phyloP scores from a whole-genome alignment of 305 asterid genomes.

The Andrographis paniculata region DNA sequence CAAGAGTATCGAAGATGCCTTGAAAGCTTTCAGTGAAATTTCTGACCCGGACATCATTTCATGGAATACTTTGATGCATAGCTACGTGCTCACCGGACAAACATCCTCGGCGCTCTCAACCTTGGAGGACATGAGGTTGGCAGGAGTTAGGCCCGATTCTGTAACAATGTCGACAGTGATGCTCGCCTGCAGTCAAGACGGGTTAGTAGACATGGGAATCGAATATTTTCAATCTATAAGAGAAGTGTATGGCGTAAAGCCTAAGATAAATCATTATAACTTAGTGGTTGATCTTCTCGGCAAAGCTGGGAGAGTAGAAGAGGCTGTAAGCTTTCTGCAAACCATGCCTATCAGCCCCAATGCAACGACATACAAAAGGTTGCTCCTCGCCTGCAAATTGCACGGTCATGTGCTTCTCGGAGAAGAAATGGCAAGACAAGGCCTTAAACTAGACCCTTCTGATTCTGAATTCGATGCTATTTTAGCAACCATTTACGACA shows the following conservation, averaged over 20 bases:
- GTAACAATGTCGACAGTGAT: slow-evolving; percentile 24
- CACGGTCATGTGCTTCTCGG: slow-evolving; percentile 25
- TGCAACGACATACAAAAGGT: slow-evolving; percentile 19
- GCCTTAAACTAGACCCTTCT: slow-evolving; percentile 23
- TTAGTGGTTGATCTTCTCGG: slow-evolving; percentile 29
- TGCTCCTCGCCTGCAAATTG: slow-evolving; percentile 25
- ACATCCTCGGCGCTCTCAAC: slow-evolving; percentile 18
- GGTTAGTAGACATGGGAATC: slow-evolving; percentile 26
- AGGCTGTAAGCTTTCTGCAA: slow-evolving; percentile 18
- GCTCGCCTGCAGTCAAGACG: slow-evolving; percentile 19
- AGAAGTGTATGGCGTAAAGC: slow-evolving; percentile 17
- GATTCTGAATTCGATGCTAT: not conserved
- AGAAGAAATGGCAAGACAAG: slow-evolving; percentile 24
- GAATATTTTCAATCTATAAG: slow-evolving; percentile 23
- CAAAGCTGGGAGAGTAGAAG: slow-evolving; percentile 26
- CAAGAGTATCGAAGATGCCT: slow-evolving; percentile 16
- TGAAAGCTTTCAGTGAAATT: slow-evolving; percentile 23
- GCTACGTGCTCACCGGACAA: slow-evolving; percentile 17
- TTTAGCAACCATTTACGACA: not conserved
- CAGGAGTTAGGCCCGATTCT: slow-evolving; percentile 20
- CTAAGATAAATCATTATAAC: slow-evolving; percentile 21
- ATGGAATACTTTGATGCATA: slow-evolving; percentile 26
- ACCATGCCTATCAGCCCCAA: slow-evolving; percentile 17
- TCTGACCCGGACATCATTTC: slow-evolving; percentile 21
- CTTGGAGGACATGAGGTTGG: slow-evolving; percentile 29